phyloP scores from a whole-genome alignment of 192 early-diverging fungal genomes.

The Backusella westeae region DNA sequence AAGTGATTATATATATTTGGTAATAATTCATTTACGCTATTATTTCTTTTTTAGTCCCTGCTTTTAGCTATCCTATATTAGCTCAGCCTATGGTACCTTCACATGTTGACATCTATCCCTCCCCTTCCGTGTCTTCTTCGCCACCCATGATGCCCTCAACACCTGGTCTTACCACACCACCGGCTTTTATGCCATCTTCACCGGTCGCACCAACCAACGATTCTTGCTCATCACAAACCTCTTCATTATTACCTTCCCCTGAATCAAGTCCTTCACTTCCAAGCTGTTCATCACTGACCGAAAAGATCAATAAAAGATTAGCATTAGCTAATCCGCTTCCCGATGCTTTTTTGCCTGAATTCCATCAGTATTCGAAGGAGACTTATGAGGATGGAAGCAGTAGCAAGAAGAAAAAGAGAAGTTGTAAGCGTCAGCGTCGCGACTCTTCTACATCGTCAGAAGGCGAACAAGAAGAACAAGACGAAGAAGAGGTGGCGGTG shows the following conservation, averaged over 20 bases:
- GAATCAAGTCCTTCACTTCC: neutral
- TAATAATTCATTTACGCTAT: neutral
- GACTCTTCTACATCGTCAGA: neutral
- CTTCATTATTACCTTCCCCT: neutral
- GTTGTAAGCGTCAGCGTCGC: neutral
- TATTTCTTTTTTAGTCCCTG: neutral
- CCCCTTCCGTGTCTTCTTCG: neutral
- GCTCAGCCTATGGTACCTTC: conserved; percentile 2
- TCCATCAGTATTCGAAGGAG: conserved; percentile 38
- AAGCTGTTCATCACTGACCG: neutral
- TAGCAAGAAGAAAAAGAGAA: conserved; percentile 19
- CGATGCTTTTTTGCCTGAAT: conserved; percentile 31
- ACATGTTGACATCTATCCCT: conserved; percentile 5
- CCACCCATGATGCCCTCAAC: neutral
- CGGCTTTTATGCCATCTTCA: neutral
- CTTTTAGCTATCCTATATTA: neutral
- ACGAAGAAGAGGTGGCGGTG: conserved; percentile 7
- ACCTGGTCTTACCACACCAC: neutral
- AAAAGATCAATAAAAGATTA: conserved; percentile 24
- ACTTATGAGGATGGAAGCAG: conserved; percentile 28
- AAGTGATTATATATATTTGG: neutral
- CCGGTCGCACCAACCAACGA: neutral
- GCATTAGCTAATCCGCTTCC: conserved; percentile 29
- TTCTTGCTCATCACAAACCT: neutral
- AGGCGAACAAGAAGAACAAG: neutral